Percentiles rank a stretch among this genome's conserved stretches.
Conservation (phyloP, 768 basidiomycete genomes). For the Boletus bicolor region DNA sequence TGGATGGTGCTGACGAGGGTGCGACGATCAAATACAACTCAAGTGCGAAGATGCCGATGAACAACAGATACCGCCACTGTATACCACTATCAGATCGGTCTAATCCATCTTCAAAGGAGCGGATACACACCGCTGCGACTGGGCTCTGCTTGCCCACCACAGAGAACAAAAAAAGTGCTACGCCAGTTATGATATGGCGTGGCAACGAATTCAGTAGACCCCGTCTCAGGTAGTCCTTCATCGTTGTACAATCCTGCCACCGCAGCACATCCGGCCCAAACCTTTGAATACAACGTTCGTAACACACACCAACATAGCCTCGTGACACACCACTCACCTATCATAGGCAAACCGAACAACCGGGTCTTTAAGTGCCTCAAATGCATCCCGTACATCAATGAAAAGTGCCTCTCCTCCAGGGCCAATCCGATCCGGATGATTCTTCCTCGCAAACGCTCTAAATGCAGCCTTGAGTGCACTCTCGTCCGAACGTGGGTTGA, state of each 20-base stretch:
- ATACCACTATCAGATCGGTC: constrained; percentile 13
- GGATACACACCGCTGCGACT: constrained; percentile 59
- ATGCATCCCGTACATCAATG: constrained; percentile 68
- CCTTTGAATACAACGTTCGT: constrained; percentile 33
- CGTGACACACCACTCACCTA: constrained; percentile 44
- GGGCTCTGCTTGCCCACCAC: constrained; percentile 57
- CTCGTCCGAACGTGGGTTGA: constrained; percentile 62
- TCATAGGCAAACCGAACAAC: constrained; percentile 82
- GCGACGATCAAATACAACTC: constrained; percentile 67
- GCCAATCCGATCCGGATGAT: constrained; percentile 76
- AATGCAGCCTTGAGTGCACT: constrained; percentile 67
- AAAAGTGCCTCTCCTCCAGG: constrained; percentile 58
- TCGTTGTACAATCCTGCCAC: constrained; percentile 69
- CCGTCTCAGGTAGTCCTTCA: constrained; percentile 63
- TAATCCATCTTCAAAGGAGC: constrained; percentile 4
- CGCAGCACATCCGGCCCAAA: constrained; percentile 72
- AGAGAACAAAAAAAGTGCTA: constrained; percentile 59
- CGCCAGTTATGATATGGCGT: constrained; percentile 63
- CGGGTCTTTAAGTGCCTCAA: constrained; percentile 76
- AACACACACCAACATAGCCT: not conserved
- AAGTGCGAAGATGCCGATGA: constrained; percentile 52
- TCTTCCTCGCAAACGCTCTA: constrained; percentile 65
- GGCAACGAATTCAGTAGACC: constrained; percentile 62
- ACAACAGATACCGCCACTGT: constrained; percentile 82
- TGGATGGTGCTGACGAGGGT: constrained; percentile 25